These are phyloP conservation scores for Benincasa hispida DNA, from an alignment of 306 rosid genomes.

Conservation along the genomic window DNA sequence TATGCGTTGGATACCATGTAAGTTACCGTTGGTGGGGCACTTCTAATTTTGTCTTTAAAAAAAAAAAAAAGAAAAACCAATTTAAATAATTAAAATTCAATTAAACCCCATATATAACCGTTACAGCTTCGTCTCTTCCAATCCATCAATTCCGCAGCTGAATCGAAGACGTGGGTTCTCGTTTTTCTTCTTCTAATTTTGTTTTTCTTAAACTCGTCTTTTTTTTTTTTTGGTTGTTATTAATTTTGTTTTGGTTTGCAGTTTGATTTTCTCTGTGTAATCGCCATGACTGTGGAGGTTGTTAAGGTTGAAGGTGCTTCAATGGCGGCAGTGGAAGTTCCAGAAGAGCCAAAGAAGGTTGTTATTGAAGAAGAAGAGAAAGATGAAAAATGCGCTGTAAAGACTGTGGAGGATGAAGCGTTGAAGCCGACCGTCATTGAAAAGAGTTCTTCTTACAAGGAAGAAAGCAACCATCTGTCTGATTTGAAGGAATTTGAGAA, in stretches of 20 bases:
- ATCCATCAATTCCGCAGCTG: background rate
- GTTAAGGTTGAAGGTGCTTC: slow-evolving; percentile 22
- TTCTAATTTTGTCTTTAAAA: background rate
- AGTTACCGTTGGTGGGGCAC: slow-evolving; percentile 33
- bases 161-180: background rate
- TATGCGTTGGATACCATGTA: slow-evolving; percentile 33
- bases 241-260: background rate
- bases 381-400: background rate
- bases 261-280: background rate
- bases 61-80: no score
- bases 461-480: slow-evolving; percentile 31
- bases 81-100: background rate
- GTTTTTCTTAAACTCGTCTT: background rate
- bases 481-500: slow-evolving; percentile 29
- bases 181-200: background rate
- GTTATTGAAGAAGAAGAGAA: background rate
- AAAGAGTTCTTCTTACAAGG: slow-evolving; percentile 33
- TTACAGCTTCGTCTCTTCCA: background rate
- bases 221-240: background rate
- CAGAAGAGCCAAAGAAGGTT: slow-evolving; percentile 9
- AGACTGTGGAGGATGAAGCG: background rate
- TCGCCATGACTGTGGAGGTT: slow-evolving; percentile 32
- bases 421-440: slow-evolving; percentile 13
- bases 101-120: slow-evolving; percentile 17
- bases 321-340: background rate